These are phyloP conservation scores for Chrysoporthe deuterocubensis DNA, from an alignment of 2,329 filamentous ascomycete species.

Conservation along the genomic window DNA sequence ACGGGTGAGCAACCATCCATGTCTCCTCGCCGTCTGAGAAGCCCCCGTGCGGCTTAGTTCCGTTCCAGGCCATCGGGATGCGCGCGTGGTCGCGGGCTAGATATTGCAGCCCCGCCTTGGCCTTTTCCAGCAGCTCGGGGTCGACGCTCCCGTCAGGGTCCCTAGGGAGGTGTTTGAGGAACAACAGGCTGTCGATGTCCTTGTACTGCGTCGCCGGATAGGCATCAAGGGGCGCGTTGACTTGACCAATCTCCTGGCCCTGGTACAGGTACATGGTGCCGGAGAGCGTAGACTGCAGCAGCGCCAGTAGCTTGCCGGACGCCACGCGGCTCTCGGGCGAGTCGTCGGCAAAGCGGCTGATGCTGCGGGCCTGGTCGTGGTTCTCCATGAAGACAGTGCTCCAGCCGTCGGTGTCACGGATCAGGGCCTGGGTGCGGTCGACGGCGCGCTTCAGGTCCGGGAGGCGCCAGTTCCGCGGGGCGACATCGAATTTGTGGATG, in stretches of 20 bases:
- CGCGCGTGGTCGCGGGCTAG: conserved; percentile 67
- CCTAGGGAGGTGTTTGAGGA: neutral
- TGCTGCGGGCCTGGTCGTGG: conserved; percentile 66
- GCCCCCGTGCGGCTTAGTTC: conserved; percentile 57
- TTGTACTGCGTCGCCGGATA: neutral
- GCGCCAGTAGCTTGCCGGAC: conserved; percentile 64
- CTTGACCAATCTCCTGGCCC: conserved; percentile 71
- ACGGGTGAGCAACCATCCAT: conserved; percentile 71
- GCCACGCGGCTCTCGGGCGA: conserved; percentile 51
- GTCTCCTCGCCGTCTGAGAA: conserved; percentile 58
- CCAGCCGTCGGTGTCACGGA: conserved; percentile 65
- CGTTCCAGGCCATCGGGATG: conserved; percentile 69
- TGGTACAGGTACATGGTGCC: conserved; percentile 73
- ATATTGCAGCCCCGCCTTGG: conserved; percentile 46
- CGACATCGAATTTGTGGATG: conserved; percentile 24
- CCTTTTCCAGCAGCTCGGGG: neutral
- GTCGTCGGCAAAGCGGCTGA: conserved; percentile 59
- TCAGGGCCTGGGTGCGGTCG: conserved; percentile 62
- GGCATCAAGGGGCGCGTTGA: conserved; percentile 44
- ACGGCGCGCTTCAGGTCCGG: conserved; percentile 57
- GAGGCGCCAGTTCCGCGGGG: conserved; percentile 46
- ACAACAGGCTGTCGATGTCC: conserved; percentile 4
- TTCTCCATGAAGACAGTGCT: conserved; percentile 69
- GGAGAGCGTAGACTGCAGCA: conserved; percentile 59
- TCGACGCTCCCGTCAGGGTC: neutral